phyloP scores from a whole-genome alignment of 192 early-diverging fungal genomes.

The Borealophlyctis nickersoniae region DNA sequence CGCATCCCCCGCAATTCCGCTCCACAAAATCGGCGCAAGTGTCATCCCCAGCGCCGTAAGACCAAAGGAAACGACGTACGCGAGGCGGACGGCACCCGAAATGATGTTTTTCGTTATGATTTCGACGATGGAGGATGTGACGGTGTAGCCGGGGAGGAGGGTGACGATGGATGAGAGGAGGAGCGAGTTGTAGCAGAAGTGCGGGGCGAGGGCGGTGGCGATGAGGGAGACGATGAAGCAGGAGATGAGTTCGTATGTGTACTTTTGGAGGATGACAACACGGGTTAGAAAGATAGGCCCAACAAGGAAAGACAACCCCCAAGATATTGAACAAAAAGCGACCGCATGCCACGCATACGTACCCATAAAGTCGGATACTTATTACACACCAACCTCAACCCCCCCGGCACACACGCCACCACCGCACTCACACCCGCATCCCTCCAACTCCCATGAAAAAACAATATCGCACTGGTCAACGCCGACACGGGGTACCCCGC shows the following conservation, averaged over 20 bases:
- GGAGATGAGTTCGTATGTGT: conserved; percentile 12
- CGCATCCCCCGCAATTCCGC: conserved; percentile 5
- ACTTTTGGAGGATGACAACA: no score
- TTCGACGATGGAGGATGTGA: conserved; percentile 16
- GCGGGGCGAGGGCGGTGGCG: not conserved
- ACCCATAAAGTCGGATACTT: conserved; percentile 7
- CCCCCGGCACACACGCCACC: conserved; percentile 10
- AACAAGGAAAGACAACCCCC: not conserved
- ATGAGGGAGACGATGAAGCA: conserved; percentile 8
- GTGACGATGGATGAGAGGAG: conserved; percentile 21
- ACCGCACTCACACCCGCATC: conserved; percentile 4
- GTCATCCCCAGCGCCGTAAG: conserved; percentile 13
- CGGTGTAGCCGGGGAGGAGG: conserved; percentile 17
- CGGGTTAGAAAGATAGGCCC: not conserved
- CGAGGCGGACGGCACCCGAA: conserved; percentile 9
- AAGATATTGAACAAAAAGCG: no score
- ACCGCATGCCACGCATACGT: no score
- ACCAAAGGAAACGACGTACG: not conserved
- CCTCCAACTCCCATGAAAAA: conserved; percentile 12
- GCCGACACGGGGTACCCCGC: conserved; percentile 16
- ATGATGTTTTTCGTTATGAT: conserved; percentile 18
- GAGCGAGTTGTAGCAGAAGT: conserved; percentile 8
- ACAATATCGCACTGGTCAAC: conserved; percentile 15
- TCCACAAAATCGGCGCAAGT: not conserved
- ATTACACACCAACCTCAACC: conserved; percentile 11